Evolutionary conservation across 2,329 filamentous ascomycete species (phyloP), one percentile per base, ranked within the genome.

Genomic region (Plenodomus lindquistii): DNA sequence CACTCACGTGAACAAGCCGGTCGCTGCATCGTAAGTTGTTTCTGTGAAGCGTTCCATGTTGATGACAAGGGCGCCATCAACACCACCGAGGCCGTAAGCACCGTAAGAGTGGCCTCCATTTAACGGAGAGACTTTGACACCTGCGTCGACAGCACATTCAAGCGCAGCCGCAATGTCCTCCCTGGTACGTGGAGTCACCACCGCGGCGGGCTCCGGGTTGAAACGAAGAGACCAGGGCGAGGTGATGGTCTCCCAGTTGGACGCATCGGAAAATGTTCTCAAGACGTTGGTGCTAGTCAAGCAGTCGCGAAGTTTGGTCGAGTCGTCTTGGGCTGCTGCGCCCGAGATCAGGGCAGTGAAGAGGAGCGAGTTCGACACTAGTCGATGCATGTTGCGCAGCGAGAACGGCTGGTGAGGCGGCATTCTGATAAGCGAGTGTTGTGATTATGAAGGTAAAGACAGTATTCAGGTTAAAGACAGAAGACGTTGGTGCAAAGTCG

Each of bases 31-130:
- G 8, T 50, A 59, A 1, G 17, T 51, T 0, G 46, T 46, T 10
- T 49, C 40, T 5, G 46, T 52, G 41, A 59, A 59, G 17, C 44
- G 48, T 16, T 44, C 49, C 44, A 59, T 50, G 42, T 52, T 47
- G 22, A 59, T 49, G 13, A 55, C 47, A 15, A 59, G 52, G 16
- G 43, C 50, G 15, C 49, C 52, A 38, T 52, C 40, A 10, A 50
- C 44, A 0, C 53, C 50, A 8, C 56, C 56, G 4, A 57, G 50
- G 20, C 54, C 56, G n/a, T 52, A 59, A 1, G 48, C 52, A 35
- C 46, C 52, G 15, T 55, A 59, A 3, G 54, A 57, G 19, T 59
- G 56, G 13, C 51, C 49, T 15, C 57, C 54, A 15, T 55, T 53
- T 4, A 58, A 35, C 2, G 48, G 40, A 1, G 57, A 44, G 4